Evolutionary conservation across 352 stramenopile species (phyloP), one percentile per base, ranked within the genome.

Genomic region (Phytopythium litorale): DNA sequence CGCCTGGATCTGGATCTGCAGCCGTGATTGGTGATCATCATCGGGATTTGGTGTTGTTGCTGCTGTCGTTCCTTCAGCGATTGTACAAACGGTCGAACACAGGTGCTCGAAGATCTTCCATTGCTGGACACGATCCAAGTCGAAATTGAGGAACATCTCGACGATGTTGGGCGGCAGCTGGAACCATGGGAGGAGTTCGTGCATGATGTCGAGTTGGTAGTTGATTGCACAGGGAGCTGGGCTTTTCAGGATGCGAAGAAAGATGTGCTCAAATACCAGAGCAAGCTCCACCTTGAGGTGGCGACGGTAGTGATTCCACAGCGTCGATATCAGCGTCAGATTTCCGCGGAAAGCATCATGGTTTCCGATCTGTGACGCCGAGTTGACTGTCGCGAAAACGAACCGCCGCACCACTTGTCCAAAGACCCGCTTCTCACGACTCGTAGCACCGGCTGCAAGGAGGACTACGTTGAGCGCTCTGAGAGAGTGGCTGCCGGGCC

Each of bases 41-140:
- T 84, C 81, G 25, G 60, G 58, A 53, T 56, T 67, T 4, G 62
- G 33, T 3, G 59, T 37, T 13, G 63, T 52, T 30, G 70, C 72
- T 3, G 52, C 67, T 13, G 60, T 71, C 7, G 65, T 82, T 9
- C 82, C 78, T 66, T 96, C 87, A 15, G 83, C 79, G 37, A 94
- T 91, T 15, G 71, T 87, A 35, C 87, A 92, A 30, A 96, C 56
- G 0, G 80, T 79, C 0, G 75, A 84, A 53, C 79, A 93, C 37
- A 94, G 77, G 37, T 92, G 87, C 64, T 96, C 87, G 51, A 94
- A 94, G 33, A 94, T 93, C 53, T 93, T 96, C 87, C 87, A 96
- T 57, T 94, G 83, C 54, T 96, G 87, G 16, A 94, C 79, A 23
- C 84, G 70, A 58, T 96, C 85, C 72, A 96, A 73, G 67, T 96